Base-by-base conservation (phyloP, 768 basidiomycete genomes). In the Mycena venus region DNA sequence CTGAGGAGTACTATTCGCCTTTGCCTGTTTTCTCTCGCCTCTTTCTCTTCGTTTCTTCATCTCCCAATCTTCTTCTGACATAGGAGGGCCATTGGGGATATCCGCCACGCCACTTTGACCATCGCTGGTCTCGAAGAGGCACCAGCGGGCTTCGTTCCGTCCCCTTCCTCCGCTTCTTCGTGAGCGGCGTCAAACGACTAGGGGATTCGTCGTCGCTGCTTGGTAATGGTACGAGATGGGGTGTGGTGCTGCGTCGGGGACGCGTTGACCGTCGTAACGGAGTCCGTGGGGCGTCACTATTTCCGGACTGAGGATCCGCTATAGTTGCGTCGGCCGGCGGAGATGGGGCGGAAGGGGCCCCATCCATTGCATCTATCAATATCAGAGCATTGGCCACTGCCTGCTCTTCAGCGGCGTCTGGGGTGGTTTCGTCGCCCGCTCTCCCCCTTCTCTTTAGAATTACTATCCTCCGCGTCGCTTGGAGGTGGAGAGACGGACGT, bases 221-320 rank as follows among this genome's bases (percentile, higher is more conserved):
- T 36, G 66, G 73, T 17, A 71, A 60, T 10, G 75, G 79, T 17
- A 75, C 70, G 66, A 73, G 75, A 68, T 66, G 81, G 55, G 83
- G 84, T 27, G 78, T 79, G 21, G 77, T 72, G 74, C 86, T 87
- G 42, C 82, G 83, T 51, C 83, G 82, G 31, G 85, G 85, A 68
- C 85, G 84, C n/a, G 80, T 81, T n/a, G 87, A 86, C 59, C 83
- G 80, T 65, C 85, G 82, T 23, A 84, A 70, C 25, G 85, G 84
- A 21, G 81, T 83, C 27, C 75, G 69, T 15, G 74, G 75, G 44
- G 64, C 31, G 4, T 79, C 78, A 14, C 73, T 68, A 3, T 60
- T 40, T 14, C 38, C 29, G 4, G 47, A 21, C 12, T 56, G 55
- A 38, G 42, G 23, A 59, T 66, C 68, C 23, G 27, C 31, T 12